These are phyloP conservation scores for Kwoniella sp. DNA, from an alignment of 768 basidiomycete species.

Conservation along the genomic window DNA sequence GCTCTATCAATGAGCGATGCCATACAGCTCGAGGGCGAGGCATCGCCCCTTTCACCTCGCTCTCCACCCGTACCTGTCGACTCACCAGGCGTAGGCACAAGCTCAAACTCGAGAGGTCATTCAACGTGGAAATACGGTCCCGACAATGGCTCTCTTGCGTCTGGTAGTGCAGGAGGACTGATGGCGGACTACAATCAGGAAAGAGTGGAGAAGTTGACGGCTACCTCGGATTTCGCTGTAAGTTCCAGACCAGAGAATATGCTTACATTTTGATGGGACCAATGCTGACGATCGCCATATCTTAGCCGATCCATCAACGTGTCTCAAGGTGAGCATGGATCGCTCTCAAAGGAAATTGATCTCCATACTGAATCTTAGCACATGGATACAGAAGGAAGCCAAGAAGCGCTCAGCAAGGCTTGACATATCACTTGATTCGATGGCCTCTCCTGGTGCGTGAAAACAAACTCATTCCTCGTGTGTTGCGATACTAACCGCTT, in stretches of 20 bases:
- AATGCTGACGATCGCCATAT: not conserved
- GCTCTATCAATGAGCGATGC: conserved; percentile 70
- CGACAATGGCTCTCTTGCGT: conserved; percentile 25
- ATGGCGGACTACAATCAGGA: conserved; percentile 21
- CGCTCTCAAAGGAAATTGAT: too few species aligned
- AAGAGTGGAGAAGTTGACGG: conserved; percentile 55
- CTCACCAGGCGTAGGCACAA: conserved; percentile 17
- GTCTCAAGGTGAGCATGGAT: conserved; percentile 77
- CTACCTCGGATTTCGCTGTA: conserved; percentile 57
- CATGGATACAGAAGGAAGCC: conserved; percentile 57
- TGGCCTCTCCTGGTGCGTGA: conserved; percentile 73
- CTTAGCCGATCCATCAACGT: conserved; percentile 76
- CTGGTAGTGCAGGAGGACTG: conserved; percentile 12
- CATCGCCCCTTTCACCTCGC: conserved; percentile 34
- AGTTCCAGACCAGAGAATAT: conserved; percentile 57
- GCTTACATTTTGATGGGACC: conserved; percentile 1
- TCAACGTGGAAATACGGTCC: conserved; percentile 41
- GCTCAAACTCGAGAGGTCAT: conserved; percentile 56
- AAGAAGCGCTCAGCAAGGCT: conserved; percentile 62
- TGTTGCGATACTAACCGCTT: not conserved
- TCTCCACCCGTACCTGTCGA: conserved; percentile 29
- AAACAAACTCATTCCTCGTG: not conserved
- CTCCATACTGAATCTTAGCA: not conserved
- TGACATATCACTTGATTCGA: conserved; percentile 73
- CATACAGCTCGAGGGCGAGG: conserved; percentile 35